Conservation (phyloP, 177 flowering plant species). For the Vitis hybrid region DNA sequence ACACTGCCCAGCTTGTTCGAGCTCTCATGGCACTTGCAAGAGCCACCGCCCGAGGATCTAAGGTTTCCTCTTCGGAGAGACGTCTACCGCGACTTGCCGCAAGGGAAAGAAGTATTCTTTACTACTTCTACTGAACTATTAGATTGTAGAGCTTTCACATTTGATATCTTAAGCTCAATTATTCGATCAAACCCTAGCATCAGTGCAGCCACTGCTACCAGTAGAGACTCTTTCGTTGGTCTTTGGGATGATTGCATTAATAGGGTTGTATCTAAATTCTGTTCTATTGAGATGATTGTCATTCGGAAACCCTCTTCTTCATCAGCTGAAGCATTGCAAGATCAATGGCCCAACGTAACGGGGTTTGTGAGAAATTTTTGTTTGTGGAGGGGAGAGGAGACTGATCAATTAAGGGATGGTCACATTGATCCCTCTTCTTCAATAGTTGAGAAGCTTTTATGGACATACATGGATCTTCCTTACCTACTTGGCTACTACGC, state of each 20-base stretch:
- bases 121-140: slow-evolving; percentile 47
- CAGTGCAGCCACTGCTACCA: slow-evolving; percentile 30
- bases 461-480: slow-evolving; percentile 66
- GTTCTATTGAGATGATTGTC: slow-evolving; percentile 43
- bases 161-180: slow-evolving; percentile 48
- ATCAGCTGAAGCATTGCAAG: slow-evolving; percentile 27
- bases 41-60: slow-evolving; percentile 70
- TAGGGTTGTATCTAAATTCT: slow-evolving; percentile 51
- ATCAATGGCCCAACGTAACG: slow-evolving; percentile 71
- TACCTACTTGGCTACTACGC: slow-evolving; percentile 72
- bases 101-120: slow-evolving; percentile 64
- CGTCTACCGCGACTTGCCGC: slow-evolving; percentile 61
- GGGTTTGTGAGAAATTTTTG: slow-evolving; percentile 61
- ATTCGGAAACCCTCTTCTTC: slow-evolving; percentile 43
- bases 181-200: slow-evolving; percentile 43
- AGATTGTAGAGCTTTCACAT: slow-evolving; percentile 48
- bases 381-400: slow-evolving; percentile 80
- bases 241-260: slow-evolving; percentile 85
- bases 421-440: slow-evolving; percentile 47
- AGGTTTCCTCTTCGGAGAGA: slow-evolving; percentile 66
- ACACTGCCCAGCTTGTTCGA: slow-evolving; percentile 57
- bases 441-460: slow-evolving; percentile 49
- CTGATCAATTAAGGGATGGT: slow-evolving; percentile 52
- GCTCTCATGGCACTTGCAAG: slow-evolving; percentile 65
- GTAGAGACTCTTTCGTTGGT: slow-evolving; percentile 61